phyloP scores from a whole-genome alignment of 257 asterid species.

The Nicotiana tomentosiformis region DNA sequence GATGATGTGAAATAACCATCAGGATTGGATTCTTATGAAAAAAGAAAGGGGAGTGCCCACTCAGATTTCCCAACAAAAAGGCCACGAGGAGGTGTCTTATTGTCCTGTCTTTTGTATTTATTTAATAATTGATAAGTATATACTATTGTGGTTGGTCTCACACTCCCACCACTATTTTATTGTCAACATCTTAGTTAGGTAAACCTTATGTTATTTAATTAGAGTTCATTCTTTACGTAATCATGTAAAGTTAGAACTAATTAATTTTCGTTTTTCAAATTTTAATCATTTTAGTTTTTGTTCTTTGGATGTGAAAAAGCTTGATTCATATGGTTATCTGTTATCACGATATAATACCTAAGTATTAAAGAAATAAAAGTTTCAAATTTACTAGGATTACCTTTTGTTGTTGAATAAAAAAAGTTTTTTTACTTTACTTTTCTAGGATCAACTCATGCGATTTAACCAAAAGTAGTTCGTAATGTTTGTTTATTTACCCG shows the following conservation, averaged over 20 bases:
- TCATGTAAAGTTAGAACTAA: neutral
- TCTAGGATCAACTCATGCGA: neutral
- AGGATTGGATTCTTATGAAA: neutral
- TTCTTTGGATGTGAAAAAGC: neutral
- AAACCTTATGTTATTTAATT: neutral
- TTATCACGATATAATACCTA: neutral
- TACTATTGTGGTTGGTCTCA: neutral
- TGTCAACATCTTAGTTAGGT: conserved; percentile 15
- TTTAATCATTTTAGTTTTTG: neutral
- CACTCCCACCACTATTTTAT: neutral
- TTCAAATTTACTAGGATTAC: neutral
- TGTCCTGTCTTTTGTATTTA: neutral
- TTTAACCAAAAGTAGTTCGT: neutral
- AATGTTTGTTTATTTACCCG: neutral
- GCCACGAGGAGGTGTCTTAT: neutral
- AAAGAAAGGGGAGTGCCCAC: neutral
- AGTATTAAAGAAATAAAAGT: neutral
- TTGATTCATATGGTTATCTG: neutral
- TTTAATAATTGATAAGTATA: neutral
- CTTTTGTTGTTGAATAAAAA: no score
- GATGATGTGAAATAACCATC: neutral
- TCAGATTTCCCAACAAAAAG: neutral
- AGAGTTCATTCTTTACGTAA: conserved; percentile 4
- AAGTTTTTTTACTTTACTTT: neutral
- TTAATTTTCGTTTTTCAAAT: neutral